Evolutionary conservation across 768 basidiomycete genomes (phyloP).

Genomic region (Bullera alba): DNA sequence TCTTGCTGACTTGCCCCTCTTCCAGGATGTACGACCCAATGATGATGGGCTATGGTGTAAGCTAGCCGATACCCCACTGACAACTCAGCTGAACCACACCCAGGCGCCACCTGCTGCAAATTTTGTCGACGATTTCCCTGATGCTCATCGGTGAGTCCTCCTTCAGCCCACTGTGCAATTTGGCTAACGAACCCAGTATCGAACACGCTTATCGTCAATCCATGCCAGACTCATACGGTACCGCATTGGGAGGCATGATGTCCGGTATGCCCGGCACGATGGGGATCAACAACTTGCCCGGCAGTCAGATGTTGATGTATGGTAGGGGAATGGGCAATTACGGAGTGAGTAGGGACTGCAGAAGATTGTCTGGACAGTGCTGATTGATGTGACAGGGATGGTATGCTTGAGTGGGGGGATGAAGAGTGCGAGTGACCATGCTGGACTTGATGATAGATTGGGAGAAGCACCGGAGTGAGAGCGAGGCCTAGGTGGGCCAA

Average conservation of each 20-base stretch:
- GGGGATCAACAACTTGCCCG: conserved; percentile 36
- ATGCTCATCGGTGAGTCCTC: conserved; percentile 32
- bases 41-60: conserved; percentile 24
- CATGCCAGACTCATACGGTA: conserved; percentile 32
- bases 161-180: background rate
- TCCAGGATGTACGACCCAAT: conserved; percentile 19
- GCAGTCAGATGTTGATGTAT: conserved; percentile 33
- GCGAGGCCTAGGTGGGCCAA: too few species aligned
- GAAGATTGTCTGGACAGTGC: background rate
- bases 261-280: conserved; percentile 25
- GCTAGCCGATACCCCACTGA: background rate
- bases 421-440: too few species aligned
- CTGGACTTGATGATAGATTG: too few species aligned
- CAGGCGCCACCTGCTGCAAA: conserved; percentile 36
- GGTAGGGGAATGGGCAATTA: conserved; percentile 23
- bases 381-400: conserved; percentile 3
- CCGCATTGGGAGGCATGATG: conserved; percentile 23
- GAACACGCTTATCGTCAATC: conserved; percentile 39
- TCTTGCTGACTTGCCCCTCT: too few species aligned
- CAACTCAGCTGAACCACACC: background rate
- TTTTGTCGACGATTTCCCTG: conserved; percentile 32
- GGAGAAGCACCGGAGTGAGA: too few species aligned
- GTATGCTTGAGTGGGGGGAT: too few species aligned
- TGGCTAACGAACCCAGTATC: conserved; percentile 4
- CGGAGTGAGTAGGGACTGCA: background rate